Conservation (phyloP, 1,284 basidiomycete genomes). For the Ganoderma lucidum region DNA sequence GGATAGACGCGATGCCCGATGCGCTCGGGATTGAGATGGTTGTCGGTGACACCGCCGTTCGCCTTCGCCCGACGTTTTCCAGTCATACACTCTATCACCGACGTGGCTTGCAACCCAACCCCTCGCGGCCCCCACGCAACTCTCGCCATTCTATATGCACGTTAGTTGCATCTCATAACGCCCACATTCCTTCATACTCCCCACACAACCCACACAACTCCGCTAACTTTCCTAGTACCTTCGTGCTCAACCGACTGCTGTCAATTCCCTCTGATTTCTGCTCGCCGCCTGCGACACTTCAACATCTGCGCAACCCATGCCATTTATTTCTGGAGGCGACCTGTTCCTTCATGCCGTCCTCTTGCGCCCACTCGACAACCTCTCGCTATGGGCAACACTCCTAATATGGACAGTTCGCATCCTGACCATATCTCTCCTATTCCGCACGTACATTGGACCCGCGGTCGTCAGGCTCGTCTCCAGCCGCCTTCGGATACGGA, state of each 20-base stretch:
- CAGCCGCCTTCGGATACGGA: slow-evolving; percentile 68
- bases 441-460: slow-evolving; percentile 71
- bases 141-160: slow-evolving; percentile 23
- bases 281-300: not conserved
- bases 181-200: slow-evolving; percentile 24
- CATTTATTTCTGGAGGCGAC: slow-evolving; percentile 10
- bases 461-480: slow-evolving; percentile 65
- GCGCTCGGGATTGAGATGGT: slow-evolving; percentile 16
- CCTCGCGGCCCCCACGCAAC: slow-evolving; percentile 14
- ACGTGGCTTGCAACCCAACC: slow-evolving; percentile 13
- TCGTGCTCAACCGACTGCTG: slow-evolving; percentile 1
- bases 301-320: slow-evolving; percentile 17
- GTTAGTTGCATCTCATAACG: slow-evolving; percentile 13
- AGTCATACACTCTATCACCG: slow-evolving; percentile 21
- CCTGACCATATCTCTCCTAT: slow-evolving; percentile 59
- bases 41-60: slow-evolving; percentile 7
- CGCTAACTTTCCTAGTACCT: not conserved
- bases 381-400: slow-evolving; percentile 48
- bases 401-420: slow-evolving; percentile 58
- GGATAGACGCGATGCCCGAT: slow-evolving; percentile 16
- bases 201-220: slow-evolving; percentile 8
- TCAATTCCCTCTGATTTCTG: not conserved
- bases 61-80: slow-evolving; percentile 12
- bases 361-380: slow-evolving; percentile 30
- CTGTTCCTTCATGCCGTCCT: slow-evolving; percentile 39